Evolutionary conservation across 768 basidiomycete genomes (phyloP), one percentile per base, ranked within the genome.

Genomic region (Amanita polypyramis): DNA sequence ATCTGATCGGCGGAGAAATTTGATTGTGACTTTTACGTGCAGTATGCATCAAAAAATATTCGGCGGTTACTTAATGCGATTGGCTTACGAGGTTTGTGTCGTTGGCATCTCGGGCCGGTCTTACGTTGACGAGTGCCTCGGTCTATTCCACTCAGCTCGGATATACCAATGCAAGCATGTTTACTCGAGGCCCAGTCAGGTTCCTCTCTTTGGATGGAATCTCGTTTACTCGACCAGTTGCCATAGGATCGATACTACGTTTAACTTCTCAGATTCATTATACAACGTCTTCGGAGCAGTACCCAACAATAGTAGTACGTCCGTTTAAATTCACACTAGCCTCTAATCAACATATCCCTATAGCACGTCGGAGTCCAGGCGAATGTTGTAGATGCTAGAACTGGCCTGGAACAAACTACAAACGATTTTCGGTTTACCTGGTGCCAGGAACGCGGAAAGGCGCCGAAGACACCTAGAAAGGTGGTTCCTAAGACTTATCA

Each of bases 41-140:
- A 86, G 84, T 53, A 73, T 90, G 3, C 88, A 91, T 58, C 80
- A 82, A 49, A 91, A 91, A 60, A 70, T 90, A 11, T 92, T 91
- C 55, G 86, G 86, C 60, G 86, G 86, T 56, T 74, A 74, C 51
- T 56, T 77, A 38, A 77, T 77, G 72, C 60, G 86, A 15, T 66
- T 87, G 29, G 86, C 83, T 2, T 82, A 85, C 55, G 85, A 86
- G 67, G 80, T 80, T 47, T 43, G 61, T 50, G 43, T 32, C 12
- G n/a, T 2, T 2, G 4, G 10, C 19, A 19, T 20, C 8, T 19
- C 35, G n/a, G n/a, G n/a, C n/a, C n/a, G n/a, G n/a, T n/a, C n/a
- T n/a, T n/a, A n/a, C n/a, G n/a, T n/a, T n/a, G n/a, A n/a, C n/a
- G n/a, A n/a, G n/a, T n/a, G n/a, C n/a, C n/a, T n/a, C n/a, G n/a